These are phyloP conservation scores for Geranomyces variabilis DNA, from an alignment of 192 early-diverging fungal species.

Conservation along the genomic window DNA sequence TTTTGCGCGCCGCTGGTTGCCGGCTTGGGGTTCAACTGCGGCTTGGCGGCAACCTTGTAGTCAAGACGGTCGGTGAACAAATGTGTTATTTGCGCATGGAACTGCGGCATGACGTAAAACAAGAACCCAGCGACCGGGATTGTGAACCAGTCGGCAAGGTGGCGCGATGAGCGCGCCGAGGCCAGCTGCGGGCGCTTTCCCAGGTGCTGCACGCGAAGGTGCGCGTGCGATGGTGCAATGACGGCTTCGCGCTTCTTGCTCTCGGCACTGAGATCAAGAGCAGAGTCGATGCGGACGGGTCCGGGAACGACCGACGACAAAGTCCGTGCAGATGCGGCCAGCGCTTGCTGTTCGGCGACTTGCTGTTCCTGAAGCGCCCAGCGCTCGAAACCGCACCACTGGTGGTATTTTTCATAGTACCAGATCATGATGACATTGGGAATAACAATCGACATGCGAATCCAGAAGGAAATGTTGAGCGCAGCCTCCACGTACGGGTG, in stretches of 20 bases:
- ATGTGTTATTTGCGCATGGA: constrained; percentile 56
- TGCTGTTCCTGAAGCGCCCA: constrained; percentile 48
- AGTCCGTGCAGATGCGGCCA: background rate
- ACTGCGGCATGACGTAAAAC: constrained; percentile 53
- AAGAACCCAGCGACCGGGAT: constrained; percentile 50
- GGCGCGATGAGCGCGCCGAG: constrained; percentile 28
- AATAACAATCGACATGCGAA: constrained; percentile 43
- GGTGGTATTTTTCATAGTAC: constrained; percentile 59
- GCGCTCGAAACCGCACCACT: constrained; percentile 54
- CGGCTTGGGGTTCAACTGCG: constrained; percentile 31
- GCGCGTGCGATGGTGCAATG: constrained; percentile 19
- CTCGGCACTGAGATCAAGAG: constrained; percentile 21
- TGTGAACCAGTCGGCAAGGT: constrained; percentile 48
- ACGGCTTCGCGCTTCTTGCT: background rate
- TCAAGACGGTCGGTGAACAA: constrained; percentile 55
- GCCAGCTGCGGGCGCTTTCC: constrained; percentile 47
- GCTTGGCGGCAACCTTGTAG: constrained; percentile 62
- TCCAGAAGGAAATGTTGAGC: constrained; percentile 40
- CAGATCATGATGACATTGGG: constrained; percentile 49
- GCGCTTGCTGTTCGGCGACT: background rate
- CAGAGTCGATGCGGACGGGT: constrained; percentile 30
- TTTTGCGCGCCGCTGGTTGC: background rate
- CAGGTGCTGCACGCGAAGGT: constrained; percentile 45
- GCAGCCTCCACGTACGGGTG: constrained; percentile 43
- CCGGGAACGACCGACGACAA: background rate